Base-by-base conservation (phyloP, 1,139 yeast species). In the Yamadazyma sp. region DNA sequence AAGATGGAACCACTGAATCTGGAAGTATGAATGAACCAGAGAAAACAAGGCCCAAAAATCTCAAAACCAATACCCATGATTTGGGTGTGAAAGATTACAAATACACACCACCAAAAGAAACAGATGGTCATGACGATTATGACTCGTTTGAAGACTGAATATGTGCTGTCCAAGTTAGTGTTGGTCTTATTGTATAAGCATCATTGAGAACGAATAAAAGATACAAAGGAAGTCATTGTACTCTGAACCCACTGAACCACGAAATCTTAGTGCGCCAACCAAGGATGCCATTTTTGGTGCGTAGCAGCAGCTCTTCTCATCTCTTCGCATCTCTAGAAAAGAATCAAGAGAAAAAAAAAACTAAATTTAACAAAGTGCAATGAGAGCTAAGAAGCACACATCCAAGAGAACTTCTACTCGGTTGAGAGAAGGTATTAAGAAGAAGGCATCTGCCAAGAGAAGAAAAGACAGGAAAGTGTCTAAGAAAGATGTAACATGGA, bases 401-500 rank as follows among this genome's bases (percentile, higher is more conserved):
- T 83, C 91, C 50, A 91, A 91, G 68, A 80, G 97, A 68, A 75
- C 81, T 40, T 78, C 92, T 61, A 91, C 98, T 60, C 88, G 94
- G 62, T 81, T 91, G 86, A 80, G 91, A 61, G 95, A 89, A 64
- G 98, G 98, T 51, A 88, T 92, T 60, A 86, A 88, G 71, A 92
- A 89, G 79, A 92, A 92, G 69, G 91, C 96, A 3, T 78, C 92
- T 33, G 97, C 98, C 17, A 94, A 91, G 55, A 77, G 84, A 53
- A 81, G 95, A 64, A 92, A 92, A 62, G 86, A 86, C 59, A 79
- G 76, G 54, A 92, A 92, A 66, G 52, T 63, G 16, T 78, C 95
- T 25, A 92, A 92, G 75, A 89, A 80, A 61, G 97, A 91, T 61
- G 80, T 80, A 6, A 91, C 98, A 11, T 92, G 98, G 98, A 88